Base-by-base conservation (phyloP, 2,329 filamentous ascomycete species). In the Blastomyces gilchristii region DNA sequence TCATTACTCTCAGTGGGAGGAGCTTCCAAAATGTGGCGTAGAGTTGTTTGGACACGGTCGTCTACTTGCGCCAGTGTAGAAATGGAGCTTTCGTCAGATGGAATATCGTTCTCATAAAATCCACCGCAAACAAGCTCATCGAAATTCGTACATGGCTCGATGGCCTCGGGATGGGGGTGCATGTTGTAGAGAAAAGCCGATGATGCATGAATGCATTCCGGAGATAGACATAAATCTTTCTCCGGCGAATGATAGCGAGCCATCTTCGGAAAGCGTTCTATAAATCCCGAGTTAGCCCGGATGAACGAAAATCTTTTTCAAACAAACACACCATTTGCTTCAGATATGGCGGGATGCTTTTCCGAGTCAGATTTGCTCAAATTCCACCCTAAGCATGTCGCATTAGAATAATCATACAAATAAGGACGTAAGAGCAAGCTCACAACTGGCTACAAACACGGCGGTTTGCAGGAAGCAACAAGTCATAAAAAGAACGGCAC, bases 111-210 rank as follows among this genome's bases (percentile, higher is more conserved):
- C 11, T 83, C 78, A 61, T 81, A 78, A 82, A 86, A 90, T 12
- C 87, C 87, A 62, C 85, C 86, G 68, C 87, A 89, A 25, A 85
- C 85, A 63, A 85, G 81, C 70, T 85, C 78, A 64, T 88, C 85
- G 64, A 90, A 90, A 69, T 89, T 75, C n/a, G 79, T 81, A 68
- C 87, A 90, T 1, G 87, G 83, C 70, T 90, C 85, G 49, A 90
- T 76, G 2, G 83, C 73, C 64, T 82, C 78, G 72, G 88, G 86
- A 60, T 85, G 77, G 8, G 85, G 82, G 18, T 84, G 82, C 16
- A 88, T 74, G 64, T 85, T 87, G 66, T 84, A 82, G 9, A 87
- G 78, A 49, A 88, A 81, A 66, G 83, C 81, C 14, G 84, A 85
- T 4, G 85, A 81, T 14, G 85, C 85, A 68, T 87, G 83, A 14